Conservation (phyloP, 768 basidiomycete genomes). For the Psilocybe cubensis region DNA sequence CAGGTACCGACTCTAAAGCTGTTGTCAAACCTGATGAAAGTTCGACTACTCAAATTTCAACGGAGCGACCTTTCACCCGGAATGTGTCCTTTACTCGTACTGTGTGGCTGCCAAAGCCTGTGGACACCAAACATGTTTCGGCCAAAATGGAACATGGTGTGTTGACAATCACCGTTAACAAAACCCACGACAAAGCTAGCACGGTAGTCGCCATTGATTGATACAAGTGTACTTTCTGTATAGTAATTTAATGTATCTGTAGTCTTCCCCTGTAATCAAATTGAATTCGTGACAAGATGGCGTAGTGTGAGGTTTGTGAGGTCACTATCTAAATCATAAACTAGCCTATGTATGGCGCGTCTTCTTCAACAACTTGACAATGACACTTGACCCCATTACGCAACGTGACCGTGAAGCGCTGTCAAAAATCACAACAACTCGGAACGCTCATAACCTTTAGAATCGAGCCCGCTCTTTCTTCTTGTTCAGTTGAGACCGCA, state of each 20-base stretch:
- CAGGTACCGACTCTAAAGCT: slow-evolving; percentile 21
- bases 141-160: slow-evolving; percentile 75
- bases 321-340: no score
- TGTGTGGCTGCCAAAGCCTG: slow-evolving; percentile 68
- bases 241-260: no score
- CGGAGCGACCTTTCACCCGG: slow-evolving; percentile 63
- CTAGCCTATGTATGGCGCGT: background rate
- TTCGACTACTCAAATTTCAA: slow-evolving; percentile 49
- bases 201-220: slow-evolving; percentile 49
- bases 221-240: background rate
- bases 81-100: slow-evolving; percentile 66
- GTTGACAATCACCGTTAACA: slow-evolving; percentile 63
- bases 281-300: background rate
- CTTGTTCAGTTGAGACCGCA: background rate
- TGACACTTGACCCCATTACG: background rate
- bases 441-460: background rate
- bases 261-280: no score
- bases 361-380: background rate
- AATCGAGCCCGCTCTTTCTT: background rate
- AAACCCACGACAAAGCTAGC: slow-evolving; percentile 59
- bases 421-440: slow-evolving; percentile 24
- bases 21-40: slow-evolving; percentile 25
- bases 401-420: slow-evolving; percentile 29
- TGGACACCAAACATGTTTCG: slow-evolving; percentile 58
- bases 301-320: no score